These are phyloP conservation scores for Zhuliangozyma blackwelliae DNA, from an alignment of 1,139 yeast genomes.

Conservation along the genomic window DNA sequence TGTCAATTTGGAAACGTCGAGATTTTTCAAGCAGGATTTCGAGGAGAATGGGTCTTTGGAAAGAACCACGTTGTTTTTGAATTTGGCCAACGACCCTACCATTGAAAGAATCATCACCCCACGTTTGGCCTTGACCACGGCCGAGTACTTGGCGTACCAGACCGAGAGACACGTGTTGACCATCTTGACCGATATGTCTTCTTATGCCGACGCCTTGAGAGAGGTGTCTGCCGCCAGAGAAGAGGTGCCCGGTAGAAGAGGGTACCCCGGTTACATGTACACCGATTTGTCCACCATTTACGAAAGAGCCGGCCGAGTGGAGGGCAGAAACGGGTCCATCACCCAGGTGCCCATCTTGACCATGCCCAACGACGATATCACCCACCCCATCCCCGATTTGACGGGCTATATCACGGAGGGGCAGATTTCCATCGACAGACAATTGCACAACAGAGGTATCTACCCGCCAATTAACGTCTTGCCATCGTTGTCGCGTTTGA, in stretches of 20 bases:
- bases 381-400: slow-evolving; percentile 99
- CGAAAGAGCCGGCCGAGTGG: slow-evolving; percentile 99
- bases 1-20: slow-evolving; percentile 45
- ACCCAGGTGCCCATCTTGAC: slow-evolving; percentile 98
- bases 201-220: slow-evolving; percentile 98
- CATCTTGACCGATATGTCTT: slow-evolving; percentile 97
- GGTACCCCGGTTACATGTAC: slow-evolving; percentile 99
- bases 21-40: slow-evolving; percentile 89
- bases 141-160: slow-evolving; percentile 97
- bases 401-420: slow-evolving; percentile 99
- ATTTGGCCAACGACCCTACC: slow-evolving; percentile 98
- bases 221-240: slow-evolving; percentile 99
- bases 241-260: slow-evolving; percentile 99
- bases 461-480: slow-evolving; percentile 98
- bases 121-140: slow-evolving; percentile 98
- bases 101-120: slow-evolving; percentile 99
- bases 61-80: slow-evolving; percentile 92
- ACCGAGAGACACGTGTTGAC: slow-evolving; percentile 99
- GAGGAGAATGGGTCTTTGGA: slow-evolving; percentile 98
- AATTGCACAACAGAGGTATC: slow-evolving; percentile 89
- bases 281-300: slow-evolving; percentile 98
- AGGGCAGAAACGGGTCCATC: slow-evolving; percentile 98
- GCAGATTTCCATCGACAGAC: slow-evolving; percentile 96
- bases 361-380: slow-evolving; percentile 99
- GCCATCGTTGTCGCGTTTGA: slow-evolving; percentile 94